These are phyloP conservation scores for Arctium minus DNA, from an alignment of 129 eudicot species.

Conservation along the genomic window DNA sequence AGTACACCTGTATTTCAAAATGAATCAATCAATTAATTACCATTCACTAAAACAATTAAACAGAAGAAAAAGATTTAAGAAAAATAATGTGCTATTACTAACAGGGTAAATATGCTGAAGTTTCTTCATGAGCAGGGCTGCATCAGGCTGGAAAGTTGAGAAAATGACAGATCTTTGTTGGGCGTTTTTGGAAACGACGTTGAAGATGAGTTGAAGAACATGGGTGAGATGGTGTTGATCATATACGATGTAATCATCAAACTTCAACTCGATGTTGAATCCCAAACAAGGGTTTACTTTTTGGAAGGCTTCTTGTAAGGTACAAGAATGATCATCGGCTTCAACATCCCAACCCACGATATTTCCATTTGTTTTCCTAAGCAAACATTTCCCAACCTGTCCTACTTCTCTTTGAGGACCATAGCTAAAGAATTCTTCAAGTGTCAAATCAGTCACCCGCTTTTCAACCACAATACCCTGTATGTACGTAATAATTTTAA, in stretches of 20 bases:
- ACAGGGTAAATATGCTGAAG: conserved; percentile 77
- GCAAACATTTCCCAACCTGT: conserved; percentile 54
- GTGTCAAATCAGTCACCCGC: conserved; percentile 67
- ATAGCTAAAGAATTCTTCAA: conserved; percentile 60
- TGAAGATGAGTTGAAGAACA: conserved; percentile 50
- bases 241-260: conserved; percentile 74
- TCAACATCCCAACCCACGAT: conserved; percentile 72
- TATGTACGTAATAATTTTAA: not conserved
- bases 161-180: conserved; percentile 63
- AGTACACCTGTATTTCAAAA: conserved; percentile 28
- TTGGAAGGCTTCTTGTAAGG: conserved; percentile 73
- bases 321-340: conserved; percentile 55
- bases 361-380: conserved; percentile 61
- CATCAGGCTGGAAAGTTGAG: conserved; percentile 90
- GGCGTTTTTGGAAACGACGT: conserved; percentile 56
- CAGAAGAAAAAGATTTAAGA: no score
- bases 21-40: no score
- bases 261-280: conserved; percentile 85
- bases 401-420: conserved; percentile 70
- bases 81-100: conserved; percentile 13
- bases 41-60: not conserved
- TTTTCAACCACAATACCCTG: conserved; percentile 70
- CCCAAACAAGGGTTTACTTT: conserved; percentile 71
- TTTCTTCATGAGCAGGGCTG: conserved; percentile 61
- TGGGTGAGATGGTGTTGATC: conserved; percentile 43